Evolutionary conservation across 2,329 filamentous ascomycete genomes (phyloP), one percentile per base, ranked within the genome.

Genomic region (Colletotrichum sublineola): DNA sequence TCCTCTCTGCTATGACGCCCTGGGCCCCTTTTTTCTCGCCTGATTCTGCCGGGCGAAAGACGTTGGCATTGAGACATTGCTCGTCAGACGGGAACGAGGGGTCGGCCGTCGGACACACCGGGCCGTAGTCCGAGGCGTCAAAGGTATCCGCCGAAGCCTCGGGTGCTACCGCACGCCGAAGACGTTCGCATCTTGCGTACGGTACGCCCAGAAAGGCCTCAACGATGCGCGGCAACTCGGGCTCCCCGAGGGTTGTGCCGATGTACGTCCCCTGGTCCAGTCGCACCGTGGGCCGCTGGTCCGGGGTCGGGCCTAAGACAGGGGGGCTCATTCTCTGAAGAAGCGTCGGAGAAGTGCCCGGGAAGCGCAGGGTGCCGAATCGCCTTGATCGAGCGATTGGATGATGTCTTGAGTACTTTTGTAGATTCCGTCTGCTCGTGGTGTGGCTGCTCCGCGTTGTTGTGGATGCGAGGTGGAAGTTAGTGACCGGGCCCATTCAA

Each of bases 51-150:
- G 84, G 83, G 15, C 85, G 82, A 74, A 84, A 88, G 18, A 90
- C 77, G 75, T 90, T 89, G 9, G 85, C 77, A 73, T 85, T 86
- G 38, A 90, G 81, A 68, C 87, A 89, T 77, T 88, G 82, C 79
- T 90, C 88, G 61, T 83, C 78, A 66, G 80, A 78, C n/a, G 77
- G 77, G 67, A 79, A 72, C 24, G 75, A 76, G 31, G 67, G 69
- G 58, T 79, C 78, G 3, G 79, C 75, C 15, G 74, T 76, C 3
- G 82, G 83, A 64, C 85, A 86, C 64, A 81, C 76, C 40, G 77
- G 76, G 0, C 85, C 85, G 52, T 81, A 82, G 31, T 68, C 73
- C 9, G 78, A 76, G 2, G 85, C 83, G 5, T 81, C 74, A 46
- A 83, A 77, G 2, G 77, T 76, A 14, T 68, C 31, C 29, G 53